Base-by-base conservation (phyloP, 2,329 filamentous ascomycete genomes). In the Tolypocladium sp. region DNA sequence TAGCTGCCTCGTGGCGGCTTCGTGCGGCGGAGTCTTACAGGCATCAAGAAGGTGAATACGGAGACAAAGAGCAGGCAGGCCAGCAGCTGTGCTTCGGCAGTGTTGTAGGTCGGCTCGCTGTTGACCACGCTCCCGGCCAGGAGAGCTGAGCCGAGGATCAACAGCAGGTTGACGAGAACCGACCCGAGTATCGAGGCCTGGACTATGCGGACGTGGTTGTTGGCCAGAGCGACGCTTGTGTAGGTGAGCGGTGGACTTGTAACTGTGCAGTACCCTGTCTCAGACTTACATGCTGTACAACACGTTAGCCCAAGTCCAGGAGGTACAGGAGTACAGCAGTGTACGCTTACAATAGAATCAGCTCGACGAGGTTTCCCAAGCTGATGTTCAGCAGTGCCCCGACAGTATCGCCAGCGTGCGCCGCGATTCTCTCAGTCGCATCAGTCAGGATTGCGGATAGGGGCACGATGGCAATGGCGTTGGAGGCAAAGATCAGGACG, bases 131-230 rank as follows among this genome's bases (percentile, higher is more conserved):
- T 88, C 62, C 87, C 88, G 7, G 88, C 75, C 2, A 91, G 72
- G 64, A 92, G 89, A 41, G 86, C 86, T 82, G 90, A 90, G 62
- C 89, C 89, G 55, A 92, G 77, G 63, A 91, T 91, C 46, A 91
- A 77, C 4, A 92, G 76, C 54, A 92, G 71, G 66, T 92, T 92
- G 58, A 89, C 86, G n/a, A 92, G 76, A 59, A 92, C 89, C 1
- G 88, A 91, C 25, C 89, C 89, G 20, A 92, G 77, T 46, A 92
- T 77, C 0, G 89, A 90, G 8, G 89, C 88, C 70, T 91, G 88
- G 22, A 92, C 89, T 60, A 92, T 88, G 35, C 83, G 79, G 55
- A 91, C 88, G 68, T 91, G 86, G 68, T 89, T 78, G 71, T 78
- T 76, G 53, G 70, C 69, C 40, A 78, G 65, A 0, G 76, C 75